Evolutionary conservation across 768 basidiomycete genomes (phyloP).

Genomic region (Lepiota brunneoincarnata): DNA sequence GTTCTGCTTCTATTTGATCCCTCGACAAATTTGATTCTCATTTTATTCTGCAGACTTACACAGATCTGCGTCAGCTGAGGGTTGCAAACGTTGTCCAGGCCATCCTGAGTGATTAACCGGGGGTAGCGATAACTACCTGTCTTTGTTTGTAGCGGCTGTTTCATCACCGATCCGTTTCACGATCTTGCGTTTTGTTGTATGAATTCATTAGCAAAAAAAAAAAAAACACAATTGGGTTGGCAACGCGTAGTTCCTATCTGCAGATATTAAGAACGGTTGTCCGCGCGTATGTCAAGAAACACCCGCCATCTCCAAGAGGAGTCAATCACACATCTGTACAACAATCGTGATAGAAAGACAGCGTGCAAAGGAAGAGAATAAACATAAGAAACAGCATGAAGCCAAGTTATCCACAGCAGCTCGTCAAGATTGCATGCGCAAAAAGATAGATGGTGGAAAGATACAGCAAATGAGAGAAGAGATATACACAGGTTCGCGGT

Average conservation of each 20-base stretch:
- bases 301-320: background rate
- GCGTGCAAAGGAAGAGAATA: background rate
- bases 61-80: constrained; percentile 86
- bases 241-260: background rate
- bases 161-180: background rate
- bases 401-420: constrained; percentile 8
- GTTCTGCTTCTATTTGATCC: constrained; percentile 20
- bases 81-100: constrained; percentile 94
- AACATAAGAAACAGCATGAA: background rate
- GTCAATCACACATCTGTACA: constrained; percentile 3
- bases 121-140: background rate
- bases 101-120: constrained; percentile 68
- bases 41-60: constrained; percentile 74
- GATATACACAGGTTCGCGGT: constrained; percentile 1
- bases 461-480: background rate
- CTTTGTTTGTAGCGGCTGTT: background rate
- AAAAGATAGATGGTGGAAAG: background rate
- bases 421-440: constrained; percentile 7
- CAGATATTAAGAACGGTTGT: background rate
- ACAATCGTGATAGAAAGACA: constrained; percentile 12
- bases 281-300: background rate
- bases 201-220: background rate
- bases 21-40: constrained; percentile 1
- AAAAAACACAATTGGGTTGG: background rate
- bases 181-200: background rate